Percentiles rank a stretch among this genome's conserved stretches.
phyloP scores from a whole-genome alignment of 139 green algal species.

The Micromonas pusilla region DNA sequence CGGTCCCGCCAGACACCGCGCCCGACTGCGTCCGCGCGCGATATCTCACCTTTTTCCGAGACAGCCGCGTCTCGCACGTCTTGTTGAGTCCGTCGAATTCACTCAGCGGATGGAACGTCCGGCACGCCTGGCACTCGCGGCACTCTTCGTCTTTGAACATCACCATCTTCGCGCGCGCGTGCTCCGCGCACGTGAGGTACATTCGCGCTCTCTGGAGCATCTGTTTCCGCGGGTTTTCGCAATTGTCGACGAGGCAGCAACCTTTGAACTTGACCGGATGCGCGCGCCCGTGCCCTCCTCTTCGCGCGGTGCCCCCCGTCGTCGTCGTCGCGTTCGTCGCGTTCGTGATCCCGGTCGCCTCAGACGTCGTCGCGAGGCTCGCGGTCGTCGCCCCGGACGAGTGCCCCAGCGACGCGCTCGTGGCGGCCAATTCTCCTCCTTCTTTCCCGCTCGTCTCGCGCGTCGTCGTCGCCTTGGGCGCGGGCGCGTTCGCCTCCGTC shows the following conservation, averaged over 20 bases:
- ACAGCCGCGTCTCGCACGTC: background rate
- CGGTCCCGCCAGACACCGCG: too few relatives aligned
- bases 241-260: background rate
- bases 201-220: background rate
- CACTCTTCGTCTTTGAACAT: background rate
- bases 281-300: too few relatives aligned
- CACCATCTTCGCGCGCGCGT: background rate
- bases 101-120: background rate
- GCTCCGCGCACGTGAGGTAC: background rate
- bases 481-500: too few relatives aligned
- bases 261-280: background rate
- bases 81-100: background rate
- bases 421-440: too few relatives aligned
- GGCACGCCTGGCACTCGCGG: background rate
- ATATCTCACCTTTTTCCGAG: background rate
- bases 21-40: background rate
- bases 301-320: too few relatives aligned
- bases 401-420: too few relatives aligned
- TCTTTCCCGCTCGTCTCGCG: too few relatives aligned
- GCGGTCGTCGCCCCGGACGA: too few relatives aligned
- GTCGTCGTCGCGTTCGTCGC: too few relatives aligned
- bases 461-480: too few relatives aligned
- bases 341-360: too few relatives aligned
- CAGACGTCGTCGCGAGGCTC: too few relatives aligned
- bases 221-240: background rate